Conservation (phyloP, 306 rosid species). For the Cicer bijugum region DNA sequence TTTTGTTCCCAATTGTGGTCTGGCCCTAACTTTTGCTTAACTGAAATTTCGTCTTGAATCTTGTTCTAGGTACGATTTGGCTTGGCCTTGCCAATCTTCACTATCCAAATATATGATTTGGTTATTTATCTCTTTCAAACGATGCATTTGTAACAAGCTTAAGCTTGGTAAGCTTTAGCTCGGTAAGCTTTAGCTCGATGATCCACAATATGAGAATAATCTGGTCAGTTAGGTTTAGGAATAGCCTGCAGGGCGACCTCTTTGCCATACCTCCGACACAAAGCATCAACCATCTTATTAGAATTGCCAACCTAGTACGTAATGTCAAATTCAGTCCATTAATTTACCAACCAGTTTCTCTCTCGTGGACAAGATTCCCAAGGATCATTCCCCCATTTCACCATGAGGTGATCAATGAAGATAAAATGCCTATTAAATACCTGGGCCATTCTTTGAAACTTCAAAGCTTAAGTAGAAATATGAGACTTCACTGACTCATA, state of each 20-base stretch:
- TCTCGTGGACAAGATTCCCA: not conserved
- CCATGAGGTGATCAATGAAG: not conserved
- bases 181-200: not conserved
- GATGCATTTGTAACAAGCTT: not conserved
- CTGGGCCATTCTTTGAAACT: not conserved
- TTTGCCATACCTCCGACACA: not conserved
- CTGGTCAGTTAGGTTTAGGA: not conserved
- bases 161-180: not conserved
- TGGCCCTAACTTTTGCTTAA: not conserved
- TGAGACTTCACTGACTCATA: not conserved
- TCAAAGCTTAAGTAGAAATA: not conserved
- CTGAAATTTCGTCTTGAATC: not conserved
- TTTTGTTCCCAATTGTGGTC: not conserved
- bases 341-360: constrained; percentile 19
- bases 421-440: not conserved
- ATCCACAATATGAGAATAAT: not conserved
- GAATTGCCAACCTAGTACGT: not conserved
- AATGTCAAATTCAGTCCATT: not conserved
- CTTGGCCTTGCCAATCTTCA: constrained; percentile 6
- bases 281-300: not conserved
- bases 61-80: not conserved
- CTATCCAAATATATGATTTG: not conserved
- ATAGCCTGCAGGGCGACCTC: not conserved
- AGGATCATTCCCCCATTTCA: not conserved
- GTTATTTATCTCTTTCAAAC: not conserved